Evolutionary conservation across 192 early-diverging fungal genomes (phyloP).

Genomic region (Podila verticillata): DNA sequence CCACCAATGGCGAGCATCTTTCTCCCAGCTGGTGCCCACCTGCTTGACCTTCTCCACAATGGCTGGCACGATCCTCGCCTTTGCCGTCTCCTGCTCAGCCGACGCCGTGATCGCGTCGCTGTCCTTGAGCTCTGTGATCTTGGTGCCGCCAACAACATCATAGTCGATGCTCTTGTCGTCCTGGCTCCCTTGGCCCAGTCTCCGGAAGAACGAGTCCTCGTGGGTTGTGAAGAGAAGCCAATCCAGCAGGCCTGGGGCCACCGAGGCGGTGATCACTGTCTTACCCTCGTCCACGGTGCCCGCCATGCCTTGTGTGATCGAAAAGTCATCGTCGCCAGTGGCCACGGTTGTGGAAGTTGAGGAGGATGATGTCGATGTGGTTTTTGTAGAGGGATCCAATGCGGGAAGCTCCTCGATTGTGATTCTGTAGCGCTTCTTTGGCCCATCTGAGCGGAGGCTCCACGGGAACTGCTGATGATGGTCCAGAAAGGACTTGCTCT

Average conservation of each 20-base stretch:
- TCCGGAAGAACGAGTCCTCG: conserved; percentile 49
- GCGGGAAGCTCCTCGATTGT: conserved; percentile 44
- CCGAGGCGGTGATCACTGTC: conserved; percentile 40
- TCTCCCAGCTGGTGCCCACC: conserved; percentile 42
- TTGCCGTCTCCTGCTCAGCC: conserved; percentile 7
- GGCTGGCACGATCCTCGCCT: conserved; percentile 23
- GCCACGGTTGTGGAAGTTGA: not conserved
- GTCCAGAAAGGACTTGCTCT: conserved; percentile 17
- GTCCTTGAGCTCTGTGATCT: conserved; percentile 27
- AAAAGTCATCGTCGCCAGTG: conserved; percentile 23
- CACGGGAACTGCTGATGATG: conserved; percentile 24
- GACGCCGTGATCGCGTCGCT: not conserved
- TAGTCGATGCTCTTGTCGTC: not conserved
- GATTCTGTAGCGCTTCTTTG: conserved; percentile 44
- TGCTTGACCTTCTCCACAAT: conserved; percentile 49
- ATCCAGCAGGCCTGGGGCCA: conserved; percentile 37
- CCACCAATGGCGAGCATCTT: conserved; percentile 45
- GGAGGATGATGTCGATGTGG: too few relatives aligned
- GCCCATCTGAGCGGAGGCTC: conserved; percentile 27
- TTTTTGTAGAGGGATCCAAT: not conserved
- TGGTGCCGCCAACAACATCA: not conserved
- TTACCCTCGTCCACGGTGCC: conserved; percentile 47
- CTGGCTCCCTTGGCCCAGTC: conserved; percentile 6
- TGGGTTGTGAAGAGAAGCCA: conserved; percentile 50
- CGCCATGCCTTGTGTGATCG: conserved; percentile 35